A percentile compares a stretch with the other conserved stretches of the same genome.
phyloP scores from a whole-genome alignment of 306 rosid species.

The Corylus heterophylla region DNA sequence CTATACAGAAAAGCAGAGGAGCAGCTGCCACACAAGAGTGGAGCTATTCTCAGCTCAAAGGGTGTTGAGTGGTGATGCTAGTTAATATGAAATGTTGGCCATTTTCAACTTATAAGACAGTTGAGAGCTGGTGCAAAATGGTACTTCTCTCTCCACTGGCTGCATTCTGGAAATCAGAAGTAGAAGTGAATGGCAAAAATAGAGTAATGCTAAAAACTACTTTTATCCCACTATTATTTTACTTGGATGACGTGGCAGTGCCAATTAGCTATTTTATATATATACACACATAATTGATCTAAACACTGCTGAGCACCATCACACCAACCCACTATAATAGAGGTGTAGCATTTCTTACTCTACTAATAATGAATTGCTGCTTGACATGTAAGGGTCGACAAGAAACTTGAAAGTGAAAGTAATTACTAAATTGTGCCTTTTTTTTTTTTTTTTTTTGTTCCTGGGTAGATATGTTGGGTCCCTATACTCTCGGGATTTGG shows the following conservation, averaged over 20 bases:
- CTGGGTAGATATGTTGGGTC: too few species aligned
- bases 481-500: too few species aligned
- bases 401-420: too few species aligned
- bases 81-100: neutral
- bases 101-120: slow-evolving; percentile 1
- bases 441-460: too few species aligned
- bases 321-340: too few species aligned
- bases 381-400: too few species aligned
- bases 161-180: slow-evolving; percentile 12
- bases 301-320: too few species aligned
- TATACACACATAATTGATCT: too few species aligned
- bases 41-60: slow-evolving; percentile 14
- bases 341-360: too few species aligned
- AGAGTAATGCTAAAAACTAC: neutral
- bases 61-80: neutral
- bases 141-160: neutral
- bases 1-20: slow-evolving; percentile 1
- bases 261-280: neutral
- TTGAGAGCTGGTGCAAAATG: slow-evolving; percentile 5
- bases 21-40: slow-evolving; percentile 15
- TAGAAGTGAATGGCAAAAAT: neutral
- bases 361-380: too few species aligned
- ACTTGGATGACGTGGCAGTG: neutral
- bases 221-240: neutral
- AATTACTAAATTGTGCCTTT: too few species aligned